Evolutionary conservation across 192 early-diverging fungal species (phyloP), one percentile per base, ranked within the genome.

Genomic region (Backusella macrospora): DNA sequence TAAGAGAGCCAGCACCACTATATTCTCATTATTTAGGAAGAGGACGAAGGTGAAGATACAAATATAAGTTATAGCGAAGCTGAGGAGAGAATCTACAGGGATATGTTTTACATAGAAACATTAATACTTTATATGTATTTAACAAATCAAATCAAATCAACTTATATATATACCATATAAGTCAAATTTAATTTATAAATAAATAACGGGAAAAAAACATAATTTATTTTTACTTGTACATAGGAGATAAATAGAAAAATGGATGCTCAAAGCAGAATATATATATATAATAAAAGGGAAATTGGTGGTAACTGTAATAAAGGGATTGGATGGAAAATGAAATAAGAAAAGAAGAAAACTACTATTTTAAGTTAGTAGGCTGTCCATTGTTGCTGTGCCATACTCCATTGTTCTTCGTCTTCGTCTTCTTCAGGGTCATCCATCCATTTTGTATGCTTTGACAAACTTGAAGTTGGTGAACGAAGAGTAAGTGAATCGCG

Each of bases 401-500:
- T 59, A 59, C 3, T 26, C 52, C 52, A 59, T 59, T 59, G 12
- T 4, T 59, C 39, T 6, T 44, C 59, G 7, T 49, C 63, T 34
- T 64, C 62, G 7, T 43, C 43, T 48, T 65, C 73, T 26, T 59
- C 52, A 15, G 73, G 73, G 55, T 74, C 73, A 42, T 74, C 73
- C 73, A 74, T 74, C 73, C 73, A 74, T 10, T 74, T 74, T 3
- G 65, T 74, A n/a, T 43, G 15, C 21, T 46, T 42, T 47, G 52
- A 29, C 21, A 59, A 23, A 4, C 21, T 59, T 59, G 52, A 59
- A 26, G 52, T 59, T 59, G 52, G 52, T 26, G 52, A 59, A 2
- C 52, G 52, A 18, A 59, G 26, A 21, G 52, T 59, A 26, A 59
- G 52, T 59, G 52, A 59, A 23, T 59, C 52, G 26, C 52, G 52